A percentile compares a stretch with the other conserved stretches of the same genome.
These are phyloP conservation scores for Verticillium alfalfae DNA, from an alignment of 2,329 filamentous ascomycete species.

Conservation along the genomic window DNA sequence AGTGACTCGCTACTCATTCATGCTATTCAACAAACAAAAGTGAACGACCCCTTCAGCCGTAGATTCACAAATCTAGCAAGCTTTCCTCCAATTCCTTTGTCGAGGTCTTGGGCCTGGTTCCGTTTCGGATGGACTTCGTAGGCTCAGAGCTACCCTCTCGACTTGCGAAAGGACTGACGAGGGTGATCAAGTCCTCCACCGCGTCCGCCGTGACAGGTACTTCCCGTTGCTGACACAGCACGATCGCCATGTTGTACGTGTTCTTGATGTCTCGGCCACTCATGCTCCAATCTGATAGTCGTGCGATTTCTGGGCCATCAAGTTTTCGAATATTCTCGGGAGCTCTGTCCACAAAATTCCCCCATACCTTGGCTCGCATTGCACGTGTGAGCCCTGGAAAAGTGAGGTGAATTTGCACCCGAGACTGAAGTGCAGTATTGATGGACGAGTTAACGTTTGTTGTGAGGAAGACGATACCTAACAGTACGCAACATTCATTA, in stretches of 20 bases:
- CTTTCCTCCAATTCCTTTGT: not conserved
- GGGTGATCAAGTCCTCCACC: not conserved
- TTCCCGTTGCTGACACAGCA: constrained; percentile 44
- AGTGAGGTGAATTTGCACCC: too few relatives aligned
- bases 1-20: too few relatives aligned
- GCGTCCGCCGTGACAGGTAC: constrained; percentile 38
- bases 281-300: constrained; percentile 40
- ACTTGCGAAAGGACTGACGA: not conserved
- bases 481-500: too few relatives aligned
- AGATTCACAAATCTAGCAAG: not conserved
- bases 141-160: not conserved
- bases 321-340: constrained; percentile 37
- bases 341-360: constrained; percentile 40
- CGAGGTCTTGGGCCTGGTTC: not conserved
- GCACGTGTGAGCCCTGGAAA: too few relatives aligned
- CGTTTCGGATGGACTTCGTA: not conserved
- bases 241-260: constrained; percentile 51
- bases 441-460: too few relatives aligned
- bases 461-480: too few relatives aligned
- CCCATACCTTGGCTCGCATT: too few relatives aligned
- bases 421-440: too few relatives aligned
- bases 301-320: constrained; percentile 42
- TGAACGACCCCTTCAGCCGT: too few relatives aligned
- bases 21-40: too few relatives aligned
- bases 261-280: constrained; percentile 53